Conservation (phyloP, 176 grass and related monocot species). For the Carex cristatella region DNA sequence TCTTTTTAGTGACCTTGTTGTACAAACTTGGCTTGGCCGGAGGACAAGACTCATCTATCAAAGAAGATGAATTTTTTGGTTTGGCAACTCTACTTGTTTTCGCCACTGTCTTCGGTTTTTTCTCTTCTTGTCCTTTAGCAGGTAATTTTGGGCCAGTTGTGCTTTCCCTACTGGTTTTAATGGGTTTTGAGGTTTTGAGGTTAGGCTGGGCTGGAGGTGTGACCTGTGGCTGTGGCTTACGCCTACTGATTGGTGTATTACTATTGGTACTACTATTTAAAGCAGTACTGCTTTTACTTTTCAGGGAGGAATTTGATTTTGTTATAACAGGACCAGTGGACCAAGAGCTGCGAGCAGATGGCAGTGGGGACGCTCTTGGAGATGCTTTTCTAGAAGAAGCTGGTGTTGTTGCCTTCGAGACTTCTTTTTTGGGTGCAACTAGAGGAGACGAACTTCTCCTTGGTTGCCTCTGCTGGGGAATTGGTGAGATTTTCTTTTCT, state of each 20-base stretch:
- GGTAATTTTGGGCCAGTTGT: constrained; percentile 26
- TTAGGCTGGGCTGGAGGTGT: constrained; percentile 37
- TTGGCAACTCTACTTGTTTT: constrained; percentile 41
- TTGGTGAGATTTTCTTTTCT: constrained; percentile 62
- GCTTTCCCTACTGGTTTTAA: constrained; percentile 53
- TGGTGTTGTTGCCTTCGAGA: constrained; percentile 50
- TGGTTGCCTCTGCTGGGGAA: constrained; percentile 41
- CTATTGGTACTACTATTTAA: constrained; percentile 21
- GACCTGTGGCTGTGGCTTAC: constrained; percentile 33
- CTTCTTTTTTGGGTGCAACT: constrained; percentile 62
- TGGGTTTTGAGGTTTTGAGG: constrained; percentile 43
- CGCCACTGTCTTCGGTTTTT: constrained; percentile 41
- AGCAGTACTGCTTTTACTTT: constrained; percentile 35
- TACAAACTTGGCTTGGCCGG: constrained; percentile 49
- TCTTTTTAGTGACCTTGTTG: constrained; percentile 86
- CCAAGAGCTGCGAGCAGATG: constrained; percentile 61
- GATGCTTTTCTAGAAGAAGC: constrained; percentile 41
- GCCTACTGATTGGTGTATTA: constrained; percentile 51
- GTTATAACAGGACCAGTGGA: constrained; percentile 62
- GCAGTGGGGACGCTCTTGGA: constrained; percentile 60
- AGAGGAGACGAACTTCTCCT: constrained; percentile 89
- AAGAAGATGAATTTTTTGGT: constrained; percentile 47
- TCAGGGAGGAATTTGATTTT: constrained; percentile 60
- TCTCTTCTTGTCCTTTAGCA: constrained; percentile 55
- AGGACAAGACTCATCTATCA: constrained; percentile 45